phyloP scores from a whole-genome alignment of 1,284 basidiomycete species.

The Bondarzewia mesenterica region DNA sequence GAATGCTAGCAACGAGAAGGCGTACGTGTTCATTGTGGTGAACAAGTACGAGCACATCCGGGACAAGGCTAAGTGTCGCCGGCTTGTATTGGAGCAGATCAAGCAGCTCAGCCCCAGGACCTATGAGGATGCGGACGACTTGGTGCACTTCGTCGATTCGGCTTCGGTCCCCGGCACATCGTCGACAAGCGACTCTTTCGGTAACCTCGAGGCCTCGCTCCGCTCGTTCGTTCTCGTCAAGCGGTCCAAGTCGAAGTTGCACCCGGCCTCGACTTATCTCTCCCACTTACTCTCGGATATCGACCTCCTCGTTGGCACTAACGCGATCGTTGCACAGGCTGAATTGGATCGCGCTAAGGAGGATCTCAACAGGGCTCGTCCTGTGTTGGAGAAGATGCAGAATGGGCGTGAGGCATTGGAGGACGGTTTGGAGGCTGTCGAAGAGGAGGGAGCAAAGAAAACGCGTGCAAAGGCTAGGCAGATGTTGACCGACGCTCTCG shows the following conservation, averaged over 20 bases:
- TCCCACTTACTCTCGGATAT: slow-evolving; percentile 85
- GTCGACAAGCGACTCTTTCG: slow-evolving; percentile 68
- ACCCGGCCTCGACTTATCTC: slow-evolving; percentile 92
- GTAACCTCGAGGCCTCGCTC: slow-evolving; percentile 85
- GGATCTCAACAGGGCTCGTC: slow-evolving; percentile 68
- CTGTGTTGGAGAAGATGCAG: slow-evolving; percentile 85
- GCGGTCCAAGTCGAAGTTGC: slow-evolving; percentile 91
- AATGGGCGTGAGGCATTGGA: slow-evolving; percentile 69
- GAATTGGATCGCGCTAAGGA: slow-evolving; percentile 74
- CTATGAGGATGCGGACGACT: slow-evolving; percentile 84
- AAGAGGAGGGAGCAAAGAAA: slow-evolving; percentile 66
- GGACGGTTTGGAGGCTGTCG: slow-evolving; percentile 69
- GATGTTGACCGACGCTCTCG: slow-evolving; percentile 66
- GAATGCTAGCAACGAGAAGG: slow-evolving; percentile 95
- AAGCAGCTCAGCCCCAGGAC: slow-evolving; percentile 87
- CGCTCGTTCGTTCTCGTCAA: slow-evolving; percentile 95
- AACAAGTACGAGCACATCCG: slow-evolving; percentile 97
- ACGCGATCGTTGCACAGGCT: slow-evolving; percentile 76
- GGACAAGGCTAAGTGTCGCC: slow-evolving; percentile 91
- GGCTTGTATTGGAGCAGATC: slow-evolving; percentile 91
- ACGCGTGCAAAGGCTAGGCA: slow-evolving; percentile 50
- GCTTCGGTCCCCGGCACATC: slow-evolving; percentile 28
- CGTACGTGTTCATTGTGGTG: slow-evolving; percentile 97
- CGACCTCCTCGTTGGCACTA: slow-evolving; percentile 81
- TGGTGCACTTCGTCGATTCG: slow-evolving; percentile 98